Evolutionary conservation across 75 land plant species (phyloP), one percentile per base, ranked within the genome.

Genomic region (Sequoiadendron giganteum): DNA sequence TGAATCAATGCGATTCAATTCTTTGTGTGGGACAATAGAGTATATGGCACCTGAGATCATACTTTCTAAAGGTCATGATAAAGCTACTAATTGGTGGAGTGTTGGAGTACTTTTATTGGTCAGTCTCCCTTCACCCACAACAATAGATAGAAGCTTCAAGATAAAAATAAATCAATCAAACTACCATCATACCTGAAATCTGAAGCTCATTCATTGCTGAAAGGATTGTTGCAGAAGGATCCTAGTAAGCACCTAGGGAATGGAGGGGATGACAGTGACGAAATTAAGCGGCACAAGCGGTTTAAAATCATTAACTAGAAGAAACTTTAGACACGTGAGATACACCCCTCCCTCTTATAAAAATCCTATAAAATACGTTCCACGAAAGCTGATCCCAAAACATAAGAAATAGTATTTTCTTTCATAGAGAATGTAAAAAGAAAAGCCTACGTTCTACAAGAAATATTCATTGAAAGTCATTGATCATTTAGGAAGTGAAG

Each of bases 81-180:
- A 98, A 88, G 93, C 97, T 90, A 99, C 97, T 81, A 99, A 98
- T 83, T 98, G 99, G 99, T 98, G 99, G 99, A 97, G 99, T 90
- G 96, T 98, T 56, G 99, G 99, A 19, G 88, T 97, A 54, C 92
- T 98, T n/a, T 84, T 97, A 14, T 98, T 87, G 30, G 94, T 88
- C 95, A 98, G 99, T 99, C 97, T 70, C 99, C 99, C 10, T 98
- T 95, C 90, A 86, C 90, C 40, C 92, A 94, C 76, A 93, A 92
- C 28, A 98, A 97, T 84, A 90, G 93, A 65, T 91, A 92, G 43
- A 97, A 97, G 89, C 90, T 98, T 70, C 99, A 96, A 91, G 93
- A 97, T 87, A 95, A 96, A 98, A 95, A n/a, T n/a, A n/a, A n/a
- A n/a, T n/a, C n/a, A 91, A 90, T 97, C 75, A 98, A 97, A 90